Percentiles rank a stretch among this genome's conserved stretches.
phyloP scores from a whole-genome alignment of 257 asterid genomes.

The Solanum peruvianum region DNA sequence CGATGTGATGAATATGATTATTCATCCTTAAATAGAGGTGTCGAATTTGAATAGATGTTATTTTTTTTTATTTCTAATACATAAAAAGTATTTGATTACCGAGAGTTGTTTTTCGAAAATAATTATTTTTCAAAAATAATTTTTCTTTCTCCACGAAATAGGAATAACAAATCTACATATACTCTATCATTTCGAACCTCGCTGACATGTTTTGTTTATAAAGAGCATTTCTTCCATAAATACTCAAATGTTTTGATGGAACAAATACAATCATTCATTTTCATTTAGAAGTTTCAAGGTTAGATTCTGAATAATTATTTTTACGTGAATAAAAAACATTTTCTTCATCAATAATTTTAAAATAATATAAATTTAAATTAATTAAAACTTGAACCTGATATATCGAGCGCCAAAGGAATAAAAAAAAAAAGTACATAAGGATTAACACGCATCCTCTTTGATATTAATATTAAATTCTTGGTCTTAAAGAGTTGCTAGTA shows the following conservation, averaged over 20 bases:
- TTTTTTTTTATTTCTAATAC: background rate
- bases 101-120: background rate
- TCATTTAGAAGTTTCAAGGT: background rate
- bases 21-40: background rate
- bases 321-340: background rate
- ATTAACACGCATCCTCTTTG: background rate
- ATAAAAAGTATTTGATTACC: background rate
- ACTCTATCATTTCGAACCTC: background rate
- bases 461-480: background rate
- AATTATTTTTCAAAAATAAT: background rate
- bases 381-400: background rate
- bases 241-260: background rate
- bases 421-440: background rate
- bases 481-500: background rate
- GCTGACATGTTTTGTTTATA: background rate
- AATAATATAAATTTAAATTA: background rate
- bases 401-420: fast-evolving
- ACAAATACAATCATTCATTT: background rate
- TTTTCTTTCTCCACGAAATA: background rate
- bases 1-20: background rate
- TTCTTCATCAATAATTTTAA: background rate
- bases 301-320: background rate
- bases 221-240: background rate
- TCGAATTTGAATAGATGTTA: background rate
- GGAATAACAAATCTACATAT: background rate